Evolutionary conservation across 208 protist species (phyloP), one percentile per base, ranked within the genome.

Genomic region (Wallacemonas sp.): DNA sequence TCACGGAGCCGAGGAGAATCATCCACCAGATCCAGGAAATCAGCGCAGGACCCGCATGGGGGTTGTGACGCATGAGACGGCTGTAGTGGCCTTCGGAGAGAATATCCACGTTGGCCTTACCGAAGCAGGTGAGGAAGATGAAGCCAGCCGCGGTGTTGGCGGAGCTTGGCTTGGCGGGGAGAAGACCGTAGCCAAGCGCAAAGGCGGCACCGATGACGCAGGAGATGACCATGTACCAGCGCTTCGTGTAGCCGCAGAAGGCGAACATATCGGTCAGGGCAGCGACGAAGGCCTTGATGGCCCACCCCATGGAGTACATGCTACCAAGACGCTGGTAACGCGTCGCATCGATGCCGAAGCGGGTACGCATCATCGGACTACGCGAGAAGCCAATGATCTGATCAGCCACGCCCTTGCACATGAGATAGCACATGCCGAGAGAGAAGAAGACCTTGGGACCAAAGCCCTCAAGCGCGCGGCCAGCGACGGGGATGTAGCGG

Each of bases 21-120:
- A 72, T 80, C 64, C 78, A 72, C 83, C 81, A 90, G 11, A 93
- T 70, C 74, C 80, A 90, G 38, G 76, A 85, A n/a, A 93, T 77
- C 23, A 93, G 65, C 23, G 79, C 33, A 6, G 81, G 72, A 32
- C 83, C 83, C 12, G 77, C 52, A 32, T 36, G 29, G 8, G 87
- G 87, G 55, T 71, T 61, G 52, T 74, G 54, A 19, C 79, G 81
- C 34, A 93, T 85, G 33, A 90, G 58, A n/a, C 82, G 78, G 30
- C 79, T 90, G 83, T 93, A 93, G 62, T 85, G 81, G 27, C 87
- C 87, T 65, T 93, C 74, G 4, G 81, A 87, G 17, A 93, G 77
- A 52, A 90, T 87, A 61, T 93, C 87, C 52, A 93, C 68, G 61
- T 85, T 87, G n/a, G 81, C 78, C 66, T 81, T 88, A 36, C 79